Evolutionary conservation across 2,329 filamentous ascomycete species (phyloP).

Genomic region (Fusarium caatingaense): DNA sequence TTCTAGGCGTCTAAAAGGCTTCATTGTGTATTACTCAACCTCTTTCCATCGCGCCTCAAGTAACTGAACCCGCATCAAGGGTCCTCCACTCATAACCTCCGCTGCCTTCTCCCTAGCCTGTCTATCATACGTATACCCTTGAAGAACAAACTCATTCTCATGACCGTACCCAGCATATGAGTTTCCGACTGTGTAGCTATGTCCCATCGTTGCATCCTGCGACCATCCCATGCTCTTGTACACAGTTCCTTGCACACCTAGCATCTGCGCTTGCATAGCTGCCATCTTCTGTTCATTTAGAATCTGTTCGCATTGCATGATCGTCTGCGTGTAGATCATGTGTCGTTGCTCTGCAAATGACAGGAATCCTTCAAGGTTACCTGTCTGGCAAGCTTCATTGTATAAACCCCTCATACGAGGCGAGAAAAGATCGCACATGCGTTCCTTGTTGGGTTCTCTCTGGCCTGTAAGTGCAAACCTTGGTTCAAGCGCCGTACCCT

Average conservation of each 20-base stretch:
- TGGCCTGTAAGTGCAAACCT: slow-evolving; percentile 47
- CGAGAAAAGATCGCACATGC: slow-evolving; percentile 55
- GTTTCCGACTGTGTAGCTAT: slow-evolving; percentile 46
- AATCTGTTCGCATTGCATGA: slow-evolving; percentile 42
- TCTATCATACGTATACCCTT: slow-evolving; percentile 49
- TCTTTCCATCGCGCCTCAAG: slow-evolving; percentile 52
- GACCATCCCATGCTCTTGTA: slow-evolving; percentile 42
- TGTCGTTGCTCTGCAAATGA: slow-evolving; percentile 42
- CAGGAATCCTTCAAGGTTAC: slow-evolving; percentile 44
- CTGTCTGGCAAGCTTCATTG: slow-evolving; percentile 44
- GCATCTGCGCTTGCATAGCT: slow-evolving; percentile 41
- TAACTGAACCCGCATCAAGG: slow-evolving; percentile 39
- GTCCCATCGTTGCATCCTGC: slow-evolving; percentile 29
- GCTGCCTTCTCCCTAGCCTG: slow-evolving; percentile 41
- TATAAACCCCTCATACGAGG: slow-evolving; percentile 52
- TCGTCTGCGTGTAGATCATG: slow-evolving; percentile 50
- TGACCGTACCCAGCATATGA: slow-evolving; percentile 49
- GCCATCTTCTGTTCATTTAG: slow-evolving; percentile 43
- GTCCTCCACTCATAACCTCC: slow-evolving; percentile 19
- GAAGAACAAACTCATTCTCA: slow-evolving; percentile 46
- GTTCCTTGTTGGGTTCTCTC: slow-evolving; percentile 16
- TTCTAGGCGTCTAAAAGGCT: slow-evolving; percentile 37
- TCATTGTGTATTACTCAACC: slow-evolving; percentile 46
- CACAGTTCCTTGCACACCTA: slow-evolving; percentile 44
- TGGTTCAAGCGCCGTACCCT: slow-evolving; percentile 44